Evolutionary conservation across 306 rosid genomes (phyloP).

Genomic region (Fragaria nilgerrensis): DNA sequence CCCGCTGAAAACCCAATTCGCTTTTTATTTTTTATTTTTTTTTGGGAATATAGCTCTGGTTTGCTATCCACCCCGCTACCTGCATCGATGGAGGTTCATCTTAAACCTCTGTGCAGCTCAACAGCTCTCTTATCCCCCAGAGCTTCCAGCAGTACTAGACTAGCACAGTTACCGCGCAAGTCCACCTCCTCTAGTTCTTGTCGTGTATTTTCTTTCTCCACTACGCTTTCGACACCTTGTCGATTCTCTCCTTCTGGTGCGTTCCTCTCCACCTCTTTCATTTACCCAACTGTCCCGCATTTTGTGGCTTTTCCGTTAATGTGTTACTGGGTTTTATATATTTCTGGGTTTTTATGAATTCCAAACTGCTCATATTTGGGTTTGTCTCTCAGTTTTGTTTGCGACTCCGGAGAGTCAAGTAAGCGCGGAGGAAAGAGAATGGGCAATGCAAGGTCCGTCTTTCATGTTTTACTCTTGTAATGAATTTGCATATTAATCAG

Average conservation of each 20-base stretch:
- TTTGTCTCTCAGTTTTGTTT: conserved; percentile 38
- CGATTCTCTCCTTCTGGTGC: conserved; percentile 36
- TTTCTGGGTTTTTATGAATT: not conserved
- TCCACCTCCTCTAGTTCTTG: not conserved
- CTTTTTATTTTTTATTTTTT: no score
- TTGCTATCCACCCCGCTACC: not conserved
- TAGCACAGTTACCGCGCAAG: conserved; percentile 21
- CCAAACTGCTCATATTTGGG: not conserved
- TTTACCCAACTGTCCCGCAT: no score
- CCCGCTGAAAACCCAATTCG: no score
- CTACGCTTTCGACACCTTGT: conserved; percentile 27
- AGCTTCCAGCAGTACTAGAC: conserved; percentile 17
- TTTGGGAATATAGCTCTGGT: not conserved
- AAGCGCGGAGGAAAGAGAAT: conserved; percentile 53
- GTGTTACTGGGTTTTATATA: not conserved
- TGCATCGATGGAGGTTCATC: conserved; percentile 40
- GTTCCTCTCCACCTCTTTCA: not conserved
- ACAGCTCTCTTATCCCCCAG: conserved; percentile 19
- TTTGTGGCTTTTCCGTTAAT: no score
- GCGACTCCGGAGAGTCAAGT: conserved; percentile 70
- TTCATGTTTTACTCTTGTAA: not conserved
- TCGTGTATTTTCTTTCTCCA: conserved; percentile 18
- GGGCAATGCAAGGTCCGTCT: conserved; percentile 74
- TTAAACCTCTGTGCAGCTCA: conserved; percentile 38
- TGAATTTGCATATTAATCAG: not conserved